Base-by-base conservation (phyloP, 2,329 filamentous ascomycete species). In the Knoxdaviesia proteae region DNA sequence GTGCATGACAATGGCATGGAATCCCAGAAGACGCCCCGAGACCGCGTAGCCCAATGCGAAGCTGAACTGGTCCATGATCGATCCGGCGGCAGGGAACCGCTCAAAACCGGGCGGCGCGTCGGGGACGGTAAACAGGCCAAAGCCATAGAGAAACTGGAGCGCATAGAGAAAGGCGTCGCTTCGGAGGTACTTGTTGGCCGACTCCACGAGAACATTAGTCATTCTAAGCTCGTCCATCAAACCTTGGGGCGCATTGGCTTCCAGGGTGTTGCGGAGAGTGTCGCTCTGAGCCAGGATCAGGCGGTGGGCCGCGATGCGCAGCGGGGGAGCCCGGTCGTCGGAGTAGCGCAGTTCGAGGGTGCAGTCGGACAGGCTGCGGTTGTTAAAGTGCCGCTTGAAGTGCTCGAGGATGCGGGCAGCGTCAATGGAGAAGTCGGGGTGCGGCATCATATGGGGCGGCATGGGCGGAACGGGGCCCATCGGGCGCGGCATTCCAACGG, bases 21-120 rank as follows among this genome's bases (percentile, higher is more conserved):
- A 67, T 36, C 63, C 61, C 10, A 83, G 60, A 36, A 73, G 59
- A 41, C 69, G 62, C 0, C 76, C 78, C 5, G 74, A 69, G 31
- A 76, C 74, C 39, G 75, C 68, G 51, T 80, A 80, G 30, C 73
- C 72, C 20, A 83, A 57, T n/a, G 68, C 68, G 47, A 71, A 70
- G 33, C 65, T 59, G 45, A 74, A 64, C 20, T 62, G 63, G 6
- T 68, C 64, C 29, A 52, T 49, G 38, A 56, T 48, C 41, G 60
- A 56, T 29, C 63, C 58, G 43, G 62, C 56, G 50, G 62, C 51
- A 0, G 54, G 53, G 32, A 61, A 50, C 2, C 58, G 53, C 29
- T 58, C 53, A 30, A 49, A 41, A 6, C 49, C 48, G 34, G 48
- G 48, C 31, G 49, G 52, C 31, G 53, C 54, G 1, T 54, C 54